Evolutionary conservation across 257 asterid genomes (phyloP).

Genomic region (Rubia yunnanensis): DNA sequence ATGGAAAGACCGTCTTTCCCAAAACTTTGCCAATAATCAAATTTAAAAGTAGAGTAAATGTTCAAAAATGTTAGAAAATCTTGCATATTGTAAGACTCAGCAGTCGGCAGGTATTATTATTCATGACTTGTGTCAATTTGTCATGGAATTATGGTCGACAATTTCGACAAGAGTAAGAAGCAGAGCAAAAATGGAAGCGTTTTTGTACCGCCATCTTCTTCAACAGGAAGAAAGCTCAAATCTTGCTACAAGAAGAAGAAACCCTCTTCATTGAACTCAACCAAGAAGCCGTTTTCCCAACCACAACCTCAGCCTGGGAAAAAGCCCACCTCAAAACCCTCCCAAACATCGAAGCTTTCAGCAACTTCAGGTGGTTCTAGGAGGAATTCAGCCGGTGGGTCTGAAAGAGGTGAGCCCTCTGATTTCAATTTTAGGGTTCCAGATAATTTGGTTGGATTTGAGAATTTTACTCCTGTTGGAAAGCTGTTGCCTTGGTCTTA

Average conservation of each 20-base stretch:
- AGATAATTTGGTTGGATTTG: slow-evolving; percentile 13
- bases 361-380: slow-evolving; percentile 13
- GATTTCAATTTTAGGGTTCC: slow-evolving; percentile 12
- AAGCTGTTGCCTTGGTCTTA: slow-evolving; percentile 19
- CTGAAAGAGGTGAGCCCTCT: slow-evolving; percentile 29
- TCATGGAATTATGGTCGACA: no score
- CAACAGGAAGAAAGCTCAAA: slow-evolving; percentile 8
- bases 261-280: slow-evolving; percentile 26
- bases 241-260: slow-evolving; percentile 8
- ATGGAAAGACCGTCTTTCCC: no score
- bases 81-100: no score
- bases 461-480: slow-evolving; percentile 37
- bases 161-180: not conserved
- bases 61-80: no score
- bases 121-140: no score
- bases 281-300: slow-evolving; percentile 17
- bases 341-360: slow-evolving; percentile 27
- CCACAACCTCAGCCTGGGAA: slow-evolving; percentile 16
- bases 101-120: no score
- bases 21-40: no score
- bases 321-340: slow-evolving; percentile 17
- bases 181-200: not conserved
- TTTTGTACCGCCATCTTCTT: slow-evolving; percentile 13
- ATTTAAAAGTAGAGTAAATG: no score
- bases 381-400: slow-evolving; percentile 21